phyloP scores from a whole-genome alignment of 805 yeast species.

The Saturnispora diversa region DNA sequence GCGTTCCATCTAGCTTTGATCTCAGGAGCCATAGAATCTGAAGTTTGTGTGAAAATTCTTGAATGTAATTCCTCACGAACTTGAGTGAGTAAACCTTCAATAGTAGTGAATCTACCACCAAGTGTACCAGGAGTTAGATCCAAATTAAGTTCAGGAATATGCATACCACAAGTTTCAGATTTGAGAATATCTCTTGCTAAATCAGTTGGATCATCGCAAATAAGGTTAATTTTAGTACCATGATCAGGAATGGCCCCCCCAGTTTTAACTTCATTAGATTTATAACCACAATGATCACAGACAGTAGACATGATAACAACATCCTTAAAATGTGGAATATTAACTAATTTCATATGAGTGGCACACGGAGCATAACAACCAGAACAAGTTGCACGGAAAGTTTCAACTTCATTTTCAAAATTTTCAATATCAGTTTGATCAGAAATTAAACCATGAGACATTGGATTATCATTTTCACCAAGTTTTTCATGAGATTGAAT shows the following conservation, averaged over 20 bases:
- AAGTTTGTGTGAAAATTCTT: slow-evolving; percentile 75
- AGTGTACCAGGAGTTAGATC: slow-evolving; percentile 94
- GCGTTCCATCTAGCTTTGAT: slow-evolving; percentile 75
- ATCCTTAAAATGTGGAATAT: slow-evolving; percentile 96
- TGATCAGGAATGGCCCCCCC: slow-evolving; percentile 92
- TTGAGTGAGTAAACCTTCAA: slow-evolving; percentile 87
- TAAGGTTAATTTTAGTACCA: slow-evolving; percentile 67
- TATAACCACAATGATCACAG: slow-evolving; percentile 90
- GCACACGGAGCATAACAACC: slow-evolving; percentile 75
- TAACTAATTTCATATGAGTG: slow-evolving; percentile 94
- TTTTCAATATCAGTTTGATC: slow-evolving; percentile 76
- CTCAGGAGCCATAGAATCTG: slow-evolving; percentile 82
- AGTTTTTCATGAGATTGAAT: slow-evolving; percentile 23
- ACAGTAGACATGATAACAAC: slow-evolving; percentile 93
- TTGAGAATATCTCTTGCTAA: slow-evolving; percentile 89
- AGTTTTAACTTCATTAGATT: slow-evolving; percentile 95
- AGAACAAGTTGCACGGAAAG: slow-evolving; percentile 88
- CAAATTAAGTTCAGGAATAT: slow-evolving; percentile 77
- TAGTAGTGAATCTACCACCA: slow-evolving; percentile 96
- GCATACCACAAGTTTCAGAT: slow-evolving; percentile 85
- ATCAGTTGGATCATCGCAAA: slow-evolving; percentile 84
- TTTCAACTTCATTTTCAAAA: slow-evolving; percentile 82
- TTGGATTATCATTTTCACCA: slow-evolving; percentile 32
- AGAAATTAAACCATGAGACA: slow-evolving; percentile 50
- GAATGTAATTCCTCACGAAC: slow-evolving; percentile 82